These are phyloP conservation scores for Penicillium sumatraense DNA, from an alignment of 2,329 filamentous ascomycete genomes.

Conservation along the genomic window DNA sequence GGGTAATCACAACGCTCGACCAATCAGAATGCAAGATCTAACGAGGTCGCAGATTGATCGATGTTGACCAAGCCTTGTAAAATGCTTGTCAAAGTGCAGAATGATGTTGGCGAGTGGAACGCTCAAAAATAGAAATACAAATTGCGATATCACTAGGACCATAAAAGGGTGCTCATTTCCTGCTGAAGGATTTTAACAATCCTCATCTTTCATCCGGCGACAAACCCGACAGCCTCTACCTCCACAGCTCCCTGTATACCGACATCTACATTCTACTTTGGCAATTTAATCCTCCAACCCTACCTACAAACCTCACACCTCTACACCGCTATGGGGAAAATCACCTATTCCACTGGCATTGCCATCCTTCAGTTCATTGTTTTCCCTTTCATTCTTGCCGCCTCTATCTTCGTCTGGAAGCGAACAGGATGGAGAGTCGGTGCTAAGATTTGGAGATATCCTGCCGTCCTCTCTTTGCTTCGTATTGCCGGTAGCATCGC, in stretches of 20 bases:
- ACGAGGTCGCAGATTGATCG: not conserved
- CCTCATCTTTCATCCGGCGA: not conserved
- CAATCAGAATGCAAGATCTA: not conserved
- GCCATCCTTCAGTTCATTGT: conserved; percentile 35
- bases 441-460: conserved; percentile 34
- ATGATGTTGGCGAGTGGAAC: not conserved
- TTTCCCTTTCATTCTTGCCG: conserved; percentile 31
- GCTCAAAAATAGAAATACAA: not conserved
- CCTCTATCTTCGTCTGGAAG: conserved; percentile 32
- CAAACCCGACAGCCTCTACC: not conserved
- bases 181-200: not conserved
- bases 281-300: too few species aligned
- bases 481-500: conserved; percentile 34
- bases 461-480: conserved; percentile 33
- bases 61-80: not conserved
- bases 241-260: not conserved
- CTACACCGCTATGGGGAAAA: conserved; percentile 18
- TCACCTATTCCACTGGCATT: conserved; percentile 35
- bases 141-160: not conserved
- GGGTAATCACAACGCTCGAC: not conserved
- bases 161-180: not conserved
- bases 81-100: not conserved
- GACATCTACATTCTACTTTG: not conserved
- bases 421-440: conserved; percentile 32
- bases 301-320: not conserved